Conservation (phyloP, 495 filamentous ascomycete genomes). For the Neurospora sp. region DNA sequence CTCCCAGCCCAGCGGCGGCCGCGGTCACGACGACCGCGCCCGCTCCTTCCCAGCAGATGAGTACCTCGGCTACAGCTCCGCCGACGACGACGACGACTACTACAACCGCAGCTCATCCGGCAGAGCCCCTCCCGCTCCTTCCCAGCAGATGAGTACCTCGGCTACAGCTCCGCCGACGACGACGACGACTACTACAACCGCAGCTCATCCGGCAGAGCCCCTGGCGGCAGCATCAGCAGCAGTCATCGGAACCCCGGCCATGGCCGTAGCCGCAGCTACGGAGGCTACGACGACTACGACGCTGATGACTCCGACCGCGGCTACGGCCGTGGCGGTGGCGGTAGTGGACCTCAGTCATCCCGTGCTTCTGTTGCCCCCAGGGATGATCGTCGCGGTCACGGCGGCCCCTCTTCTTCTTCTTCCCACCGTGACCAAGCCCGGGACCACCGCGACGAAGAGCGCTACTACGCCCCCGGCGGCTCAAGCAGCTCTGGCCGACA, state of each 20-base stretch:
- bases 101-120: no score
- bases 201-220: not conserved
- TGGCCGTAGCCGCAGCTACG: not conserved
- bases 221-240: not conserved
- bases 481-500: not conserved
- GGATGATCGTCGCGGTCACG: not conserved
- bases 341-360: not conserved
- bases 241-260: not conserved
- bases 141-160: not conserved
- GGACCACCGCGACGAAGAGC: not conserved
- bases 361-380: not conserved
- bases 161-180: not conserved
- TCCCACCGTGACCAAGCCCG: not conserved
- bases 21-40: not conserved
- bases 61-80: not conserved
- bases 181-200: not conserved
- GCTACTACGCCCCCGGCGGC: not conserved
- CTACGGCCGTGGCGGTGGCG: not conserved
- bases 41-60: not conserved
- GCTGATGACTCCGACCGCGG: not conserved
- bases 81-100: not conserved
- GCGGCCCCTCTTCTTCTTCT: not conserved
- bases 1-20: no score
- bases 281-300: not conserved
- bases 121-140: not conserved